Evolutionary conservation across 441 rosid genomes (phyloP).

Genomic region (Mallotus japonicus): DNA sequence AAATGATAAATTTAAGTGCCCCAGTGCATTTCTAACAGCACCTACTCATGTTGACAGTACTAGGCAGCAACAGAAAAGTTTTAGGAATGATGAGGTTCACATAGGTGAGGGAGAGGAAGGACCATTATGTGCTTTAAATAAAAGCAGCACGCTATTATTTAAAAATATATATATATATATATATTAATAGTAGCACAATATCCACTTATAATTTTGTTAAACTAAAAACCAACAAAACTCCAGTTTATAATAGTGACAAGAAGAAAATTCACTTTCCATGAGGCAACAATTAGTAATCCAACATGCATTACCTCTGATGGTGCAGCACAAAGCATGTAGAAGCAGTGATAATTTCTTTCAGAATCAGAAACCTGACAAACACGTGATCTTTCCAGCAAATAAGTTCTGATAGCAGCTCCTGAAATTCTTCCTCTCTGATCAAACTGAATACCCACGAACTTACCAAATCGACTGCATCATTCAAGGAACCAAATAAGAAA

Average conservation of each 20-base stretch:
- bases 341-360: conserved; percentile 98
- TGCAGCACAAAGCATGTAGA: conserved; percentile 99
- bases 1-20: conserved; percentile 11
- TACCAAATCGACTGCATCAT: conserved; percentile 86
- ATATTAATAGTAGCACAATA: not conserved
- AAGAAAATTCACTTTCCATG: not conserved
- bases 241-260: conserved; percentile 1
- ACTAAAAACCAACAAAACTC: not conserved
- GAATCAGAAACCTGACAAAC: conserved; percentile 98
- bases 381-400: conserved; percentile 95
- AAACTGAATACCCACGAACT: conserved; percentile 98
- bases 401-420: conserved; percentile 98
- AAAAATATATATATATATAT: no score
- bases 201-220: not conserved
- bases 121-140: not conserved
- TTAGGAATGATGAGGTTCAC: not conserved
- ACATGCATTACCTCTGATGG: conserved; percentile 70
- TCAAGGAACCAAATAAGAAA: conserved; percentile 25
- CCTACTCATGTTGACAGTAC: not conserved
- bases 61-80: not conserved
- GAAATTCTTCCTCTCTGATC: conserved; percentile 83
- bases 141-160: not conserved
- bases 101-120: not conserved
- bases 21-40: not conserved
- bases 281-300: not conserved